phyloP scores from a whole-genome alignment of 768 basidiomycete genomes.

The Tephrocybe rancida region DNA sequence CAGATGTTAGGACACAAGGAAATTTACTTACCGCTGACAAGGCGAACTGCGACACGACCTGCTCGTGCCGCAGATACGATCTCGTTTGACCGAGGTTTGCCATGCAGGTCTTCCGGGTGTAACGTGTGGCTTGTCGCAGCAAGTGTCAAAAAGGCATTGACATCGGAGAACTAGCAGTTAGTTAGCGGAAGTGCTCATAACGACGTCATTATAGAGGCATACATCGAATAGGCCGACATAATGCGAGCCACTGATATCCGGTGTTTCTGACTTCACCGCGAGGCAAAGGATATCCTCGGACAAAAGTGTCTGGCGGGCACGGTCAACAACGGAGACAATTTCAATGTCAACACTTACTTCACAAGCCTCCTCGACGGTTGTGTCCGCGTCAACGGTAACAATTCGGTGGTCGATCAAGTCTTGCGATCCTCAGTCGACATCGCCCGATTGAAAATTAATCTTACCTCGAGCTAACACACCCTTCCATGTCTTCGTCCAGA shows the following conservation, averaged over 20 bases:
- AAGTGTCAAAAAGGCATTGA: slow-evolving; percentile 85
- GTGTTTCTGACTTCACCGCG: slow-evolving; percentile 47
- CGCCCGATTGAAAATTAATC: slow-evolving; percentile 9
- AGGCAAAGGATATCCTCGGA: slow-evolving; percentile 67
- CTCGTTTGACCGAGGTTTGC: slow-evolving; percentile 60
- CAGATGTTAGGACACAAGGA: background rate
- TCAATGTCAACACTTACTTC: slow-evolving; percentile 49
- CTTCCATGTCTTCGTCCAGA: slow-evolving; percentile 65
- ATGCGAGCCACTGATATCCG: slow-evolving; percentile 24
- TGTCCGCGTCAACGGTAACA: slow-evolving; percentile 67
- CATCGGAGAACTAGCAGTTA: slow-evolving; percentile 68
- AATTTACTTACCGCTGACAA: slow-evolving; percentile 70
- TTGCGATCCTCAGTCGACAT: slow-evolving; percentile 23
- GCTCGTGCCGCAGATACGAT: slow-evolving; percentile 76
- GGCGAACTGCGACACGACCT: slow-evolving; percentile 71
- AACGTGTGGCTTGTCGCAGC: slow-evolving; percentile 80
- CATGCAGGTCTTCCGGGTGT: slow-evolving; percentile 57
- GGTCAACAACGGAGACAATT: background rate
- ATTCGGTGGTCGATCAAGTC: slow-evolving; percentile 74
- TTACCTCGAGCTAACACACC: slow-evolving; percentile 58
- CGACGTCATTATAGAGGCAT: slow-evolving; percentile 22
- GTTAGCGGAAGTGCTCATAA: no score
- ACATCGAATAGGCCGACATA: slow-evolving; percentile 78
- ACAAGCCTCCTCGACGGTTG: slow-evolving; percentile 81
- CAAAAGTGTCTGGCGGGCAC: slow-evolving; percentile 52